Evolutionary conservation across 257 asterid genomes (phyloP).

Genomic region (Nicotiana noctiflora): DNA sequence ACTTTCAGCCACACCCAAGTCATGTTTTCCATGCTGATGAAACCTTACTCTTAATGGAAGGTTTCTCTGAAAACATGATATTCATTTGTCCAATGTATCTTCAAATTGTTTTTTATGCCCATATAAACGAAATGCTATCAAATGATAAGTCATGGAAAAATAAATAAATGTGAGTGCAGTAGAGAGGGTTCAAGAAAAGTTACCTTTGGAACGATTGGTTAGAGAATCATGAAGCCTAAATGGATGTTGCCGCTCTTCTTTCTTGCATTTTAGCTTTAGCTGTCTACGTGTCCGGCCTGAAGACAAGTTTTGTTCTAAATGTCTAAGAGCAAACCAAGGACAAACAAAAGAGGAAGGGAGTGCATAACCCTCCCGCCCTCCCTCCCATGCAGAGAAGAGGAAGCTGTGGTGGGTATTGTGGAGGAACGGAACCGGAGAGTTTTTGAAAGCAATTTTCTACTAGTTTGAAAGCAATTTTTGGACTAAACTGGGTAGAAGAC

Average conservation of each 20-base stretch:
- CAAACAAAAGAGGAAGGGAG: not conserved
- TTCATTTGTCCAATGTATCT: not conserved
- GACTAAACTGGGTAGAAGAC: no score
- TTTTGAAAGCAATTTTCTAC: no score
- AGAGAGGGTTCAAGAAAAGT: not conserved
- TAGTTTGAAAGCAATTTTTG: no score
- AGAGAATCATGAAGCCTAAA: slow-evolving; percentile 65
- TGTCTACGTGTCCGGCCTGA: slow-evolving; percentile 69
- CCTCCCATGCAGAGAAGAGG: no score
- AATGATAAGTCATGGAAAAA: not conserved
- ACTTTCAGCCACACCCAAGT: not conserved
- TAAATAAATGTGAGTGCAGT: not conserved
- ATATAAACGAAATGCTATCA: not conserved
- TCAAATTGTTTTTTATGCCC: not conserved
- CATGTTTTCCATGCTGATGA: not conserved
- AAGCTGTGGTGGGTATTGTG: no score
- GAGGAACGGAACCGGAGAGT: no score
- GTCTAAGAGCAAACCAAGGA: not conserved
- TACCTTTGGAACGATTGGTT: slow-evolving; percentile 63
- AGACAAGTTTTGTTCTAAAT: not conserved
- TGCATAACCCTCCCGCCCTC: not conserved
- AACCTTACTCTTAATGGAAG: not conserved
- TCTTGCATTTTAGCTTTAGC: slow-evolving; percentile 64
- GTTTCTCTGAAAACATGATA: not conserved
- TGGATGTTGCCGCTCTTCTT: slow-evolving; percentile 78